phyloP scores from a whole-genome alignment of 495 filamentous ascomycete species.

The Neurospora sp. region DNA sequence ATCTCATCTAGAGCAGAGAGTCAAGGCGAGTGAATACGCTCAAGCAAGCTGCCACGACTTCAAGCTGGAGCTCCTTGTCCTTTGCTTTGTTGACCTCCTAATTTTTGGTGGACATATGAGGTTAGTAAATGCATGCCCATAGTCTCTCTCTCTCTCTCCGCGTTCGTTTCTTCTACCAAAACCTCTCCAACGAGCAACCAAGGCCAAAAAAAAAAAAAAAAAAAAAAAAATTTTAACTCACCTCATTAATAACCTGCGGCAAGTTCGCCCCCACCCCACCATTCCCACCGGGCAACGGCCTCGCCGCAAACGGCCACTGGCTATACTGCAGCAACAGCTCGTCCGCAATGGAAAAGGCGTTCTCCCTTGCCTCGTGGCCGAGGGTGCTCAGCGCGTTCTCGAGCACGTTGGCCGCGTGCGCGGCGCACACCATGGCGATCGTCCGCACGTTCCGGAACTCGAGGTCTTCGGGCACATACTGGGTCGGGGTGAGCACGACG shows the following conservation, averaged over 20 bases:
- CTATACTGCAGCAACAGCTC: slow-evolving; percentile 92
- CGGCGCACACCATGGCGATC: slow-evolving; percentile 92
- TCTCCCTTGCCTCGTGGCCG: slow-evolving; percentile 85
- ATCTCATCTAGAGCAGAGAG: slow-evolving; percentile 59
- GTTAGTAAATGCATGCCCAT: slow-evolving; percentile 5
- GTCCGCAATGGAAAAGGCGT: slow-evolving; percentile 93
- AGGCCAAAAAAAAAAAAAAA: background rate
- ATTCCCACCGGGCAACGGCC: slow-evolving; percentile 49
- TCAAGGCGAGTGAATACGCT: slow-evolving; percentile 95
- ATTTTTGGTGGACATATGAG: background rate
- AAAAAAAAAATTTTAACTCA: slow-evolving; percentile 9
- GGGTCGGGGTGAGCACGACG: slow-evolving; percentile 71
- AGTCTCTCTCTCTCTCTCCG: background rate
- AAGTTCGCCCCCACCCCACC: slow-evolving; percentile 82
- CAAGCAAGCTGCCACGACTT: slow-evolving; percentile 92
- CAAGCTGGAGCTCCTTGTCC: slow-evolving; percentile 90
- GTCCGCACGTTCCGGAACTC: slow-evolving; percentile 90
- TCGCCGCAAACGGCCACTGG: slow-evolving; percentile 88
- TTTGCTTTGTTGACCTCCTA: slow-evolving; percentile 69
- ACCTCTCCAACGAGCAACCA: background rate
- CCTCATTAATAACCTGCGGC: slow-evolving; percentile 74
- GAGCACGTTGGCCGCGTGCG: slow-evolving; percentile 94
- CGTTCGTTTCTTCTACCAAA: background rate
- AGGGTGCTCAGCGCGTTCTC: slow-evolving; percentile 93
- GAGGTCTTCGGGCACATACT: slow-evolving; percentile 86